Evolutionary conservation across 2,329 filamentous ascomycete species (phyloP).

Genomic region (Paecilomyces niveus): DNA sequence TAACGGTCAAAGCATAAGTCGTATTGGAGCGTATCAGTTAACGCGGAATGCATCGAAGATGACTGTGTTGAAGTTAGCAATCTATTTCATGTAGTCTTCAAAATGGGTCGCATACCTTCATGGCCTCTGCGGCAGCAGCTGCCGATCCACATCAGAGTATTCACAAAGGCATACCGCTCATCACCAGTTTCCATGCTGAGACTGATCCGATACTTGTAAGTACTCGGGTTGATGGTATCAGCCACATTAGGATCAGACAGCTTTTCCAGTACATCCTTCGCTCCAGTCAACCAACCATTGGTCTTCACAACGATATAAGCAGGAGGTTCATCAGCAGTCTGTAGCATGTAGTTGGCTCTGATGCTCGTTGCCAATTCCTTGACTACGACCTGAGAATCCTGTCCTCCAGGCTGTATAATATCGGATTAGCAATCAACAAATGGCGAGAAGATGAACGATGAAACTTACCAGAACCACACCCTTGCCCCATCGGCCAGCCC

Average conservation of each 20-base stretch:
- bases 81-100: neutral
- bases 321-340: slow-evolving; percentile 44
- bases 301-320: slow-evolving; percentile 43
- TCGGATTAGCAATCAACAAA: slow-evolving; percentile 3
- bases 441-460: neutral
- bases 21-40: slow-evolving; percentile 15
- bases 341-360: slow-evolving; percentile 41
- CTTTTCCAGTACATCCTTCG: slow-evolving; percentile 44
- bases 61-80: slow-evolving; percentile 13
- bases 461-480: slow-evolving; percentile 43
- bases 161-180: slow-evolving; percentile 43
- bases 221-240: slow-evolving; percentile 41
- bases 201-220: slow-evolving; percentile 43
- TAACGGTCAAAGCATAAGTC: slow-evolving; percentile 1
- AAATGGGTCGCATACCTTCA: slow-evolving; percentile 27
- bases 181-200: slow-evolving; percentile 45
- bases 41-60: slow-evolving; percentile 33
- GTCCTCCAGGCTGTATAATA: slow-evolving; percentile 37
- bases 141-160: slow-evolving; percentile 45
- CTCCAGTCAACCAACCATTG: slow-evolving; percentile 42
- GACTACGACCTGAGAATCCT: slow-evolving; percentile 43
- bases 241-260: slow-evolving; percentile 37
- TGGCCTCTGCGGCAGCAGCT: slow-evolving; percentile 41
- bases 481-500: slow-evolving; percentile 47
- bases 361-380: slow-evolving; percentile 42